Evolutionary conservation across 352 stramenopile genomes (phyloP), one percentile per base, ranked within the genome.

Genomic region (Phytopythium cucurbitacearum): DNA sequence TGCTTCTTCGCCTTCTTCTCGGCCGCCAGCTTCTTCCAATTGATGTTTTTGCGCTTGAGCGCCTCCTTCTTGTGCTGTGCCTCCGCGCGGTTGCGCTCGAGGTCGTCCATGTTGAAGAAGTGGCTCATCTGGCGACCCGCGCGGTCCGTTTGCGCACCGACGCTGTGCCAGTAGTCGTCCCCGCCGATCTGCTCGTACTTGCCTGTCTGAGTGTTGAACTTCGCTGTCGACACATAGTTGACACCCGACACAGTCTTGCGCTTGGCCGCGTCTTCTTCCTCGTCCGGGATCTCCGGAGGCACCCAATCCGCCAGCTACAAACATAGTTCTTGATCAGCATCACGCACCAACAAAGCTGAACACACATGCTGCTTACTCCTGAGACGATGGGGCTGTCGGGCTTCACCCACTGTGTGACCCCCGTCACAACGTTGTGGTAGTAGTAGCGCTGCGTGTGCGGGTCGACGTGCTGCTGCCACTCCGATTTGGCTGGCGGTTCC

Each of bases 401-500:
- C 33, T 86, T 81, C 21, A 74, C 73, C 84, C 84, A 95, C 47
- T 93, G 78, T 4, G 84, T 95, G 43, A 78, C 71, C 6, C 80
- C 76, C 9, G 86, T 94, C 33, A 73, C 67, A 2, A 75, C 63
- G 62, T 95, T 91, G 64, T 92, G 71, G 70, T 92, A 95, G 67
- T 92, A 95, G 60, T 85, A 91, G 12, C 76, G 69, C 59, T 91
- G 74, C 11, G 76, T 83, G 34, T 89, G 77, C 7, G 81, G 69
- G 39, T 95, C 86, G n/a, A 85, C 71, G 60, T 95, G 82, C 51
- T 95, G 84, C 56, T 91, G 78, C 86, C 86, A 95, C 47, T 89
- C 73, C 36, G 70, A 61, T 57, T 71, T 85, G 42, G 42, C 40
- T 48, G 0, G 46, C 52, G 16, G 56, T 7, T 13, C 21, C 21